Conservation (phyloP, 23 red algal species). For the Pyropia haitanensis region DNA sequence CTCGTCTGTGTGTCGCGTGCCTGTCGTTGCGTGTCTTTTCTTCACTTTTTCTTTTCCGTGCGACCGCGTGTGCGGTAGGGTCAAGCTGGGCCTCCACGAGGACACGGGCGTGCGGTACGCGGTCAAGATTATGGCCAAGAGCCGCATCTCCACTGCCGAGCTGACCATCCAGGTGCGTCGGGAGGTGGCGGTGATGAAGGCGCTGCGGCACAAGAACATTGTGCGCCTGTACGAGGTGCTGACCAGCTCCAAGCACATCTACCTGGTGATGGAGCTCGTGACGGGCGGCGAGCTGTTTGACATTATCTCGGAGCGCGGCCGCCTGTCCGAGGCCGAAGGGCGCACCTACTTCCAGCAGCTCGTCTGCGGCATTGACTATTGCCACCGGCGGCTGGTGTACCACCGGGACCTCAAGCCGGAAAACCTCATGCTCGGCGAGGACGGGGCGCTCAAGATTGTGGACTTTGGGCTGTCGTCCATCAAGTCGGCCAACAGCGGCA, state of each 20-base stretch:
- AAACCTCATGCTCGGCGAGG: slow-evolving; percentile 76
- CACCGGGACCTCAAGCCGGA: slow-evolving; percentile 96
- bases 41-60: background rate
- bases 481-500: slow-evolving; percentile 33
- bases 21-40: slow-evolving; percentile 5
- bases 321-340: slow-evolving; percentile 32
- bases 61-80: slow-evolving; percentile 8
- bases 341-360: slow-evolving; percentile 75
- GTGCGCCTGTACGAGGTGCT: slow-evolving; percentile 71
- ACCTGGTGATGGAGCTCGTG: slow-evolving; percentile 89
- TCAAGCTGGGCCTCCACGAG: slow-evolving; percentile 50
- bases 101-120: slow-evolving; percentile 41
- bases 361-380: slow-evolving; percentile 74
- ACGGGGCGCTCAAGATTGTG: slow-evolving; percentile 80
- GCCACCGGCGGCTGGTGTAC: slow-evolving; percentile 61
- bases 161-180: slow-evolving; percentile 57
- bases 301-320: slow-evolving; percentile 25
- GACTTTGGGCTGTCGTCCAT: slow-evolving; percentile 96
- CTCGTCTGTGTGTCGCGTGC: background rate
- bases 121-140: slow-evolving; percentile 76
- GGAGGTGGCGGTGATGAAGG: slow-evolving; percentile 76
- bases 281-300: slow-evolving; percentile 68
- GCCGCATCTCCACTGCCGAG: slow-evolving; percentile 39
- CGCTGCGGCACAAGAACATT: slow-evolving; percentile 72
- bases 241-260: slow-evolving; percentile 46